Conservation (phyloP, 805 yeast genomes). For the Lachancea dasiensis region DNA sequence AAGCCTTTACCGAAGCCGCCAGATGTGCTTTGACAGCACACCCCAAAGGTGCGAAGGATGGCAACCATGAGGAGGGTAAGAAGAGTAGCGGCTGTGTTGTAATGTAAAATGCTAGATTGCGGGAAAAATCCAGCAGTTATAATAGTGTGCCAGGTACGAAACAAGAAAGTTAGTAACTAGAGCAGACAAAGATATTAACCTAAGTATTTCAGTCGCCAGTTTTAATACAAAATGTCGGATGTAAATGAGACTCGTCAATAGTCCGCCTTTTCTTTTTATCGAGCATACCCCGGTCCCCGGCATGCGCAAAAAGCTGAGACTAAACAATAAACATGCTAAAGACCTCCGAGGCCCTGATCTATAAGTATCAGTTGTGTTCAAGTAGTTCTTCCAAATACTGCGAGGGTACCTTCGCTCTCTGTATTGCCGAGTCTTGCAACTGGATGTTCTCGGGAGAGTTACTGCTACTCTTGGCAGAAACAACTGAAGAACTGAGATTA, state of each 20-base stretch:
- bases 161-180: too few species aligned
- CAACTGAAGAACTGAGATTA: slow-evolving; percentile 28
- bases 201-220: too few species aligned
- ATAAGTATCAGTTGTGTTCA: slow-evolving; percentile 10
- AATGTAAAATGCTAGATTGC: slow-evolving; percentile 30
- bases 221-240: too few species aligned
- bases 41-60: slow-evolving; percentile 62
- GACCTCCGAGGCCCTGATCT: neutral
- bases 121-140: neutral
- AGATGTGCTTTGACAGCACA: slow-evolving; percentile 90
- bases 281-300: too few species aligned
- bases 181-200: too few species aligned
- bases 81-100: slow-evolving; percentile 34
- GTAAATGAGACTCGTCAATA: too few species aligned
- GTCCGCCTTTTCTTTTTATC: too few species aligned
- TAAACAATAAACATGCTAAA: too few species aligned
- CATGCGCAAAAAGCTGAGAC: too few species aligned
- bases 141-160: slow-evolving; percentile 4
- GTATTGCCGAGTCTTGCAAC: neutral
- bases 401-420: slow-evolving; percentile 22
- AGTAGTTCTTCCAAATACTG: slow-evolving; percentile 26
- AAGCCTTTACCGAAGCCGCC: slow-evolving; percentile 98
- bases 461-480: slow-evolving; percentile 9
- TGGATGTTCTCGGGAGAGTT: slow-evolving; percentile 1
- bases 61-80: slow-evolving; percentile 30